Evolutionary conservation across 495 filamentous ascomycete species (phyloP), one percentile per base, ranked within the genome.

Genomic region (Tuber borchii): DNA sequence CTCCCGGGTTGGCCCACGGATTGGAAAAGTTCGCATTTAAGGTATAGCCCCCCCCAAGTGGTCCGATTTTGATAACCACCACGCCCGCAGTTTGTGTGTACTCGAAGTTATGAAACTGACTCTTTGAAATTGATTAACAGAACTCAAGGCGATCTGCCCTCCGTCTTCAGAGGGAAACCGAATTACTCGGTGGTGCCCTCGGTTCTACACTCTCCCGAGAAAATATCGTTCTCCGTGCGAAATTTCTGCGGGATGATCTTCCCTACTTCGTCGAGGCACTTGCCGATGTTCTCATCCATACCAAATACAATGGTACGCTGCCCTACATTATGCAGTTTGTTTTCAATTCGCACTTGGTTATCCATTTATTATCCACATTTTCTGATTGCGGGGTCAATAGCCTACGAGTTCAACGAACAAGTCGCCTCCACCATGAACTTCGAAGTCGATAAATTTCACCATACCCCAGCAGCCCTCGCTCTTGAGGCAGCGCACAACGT

Each of bases 221-320:
- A 86, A 94, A 94, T 80, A 85, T 99, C 75, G 89, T 98, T 79
- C 86, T 98, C 81, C 89, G 92, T 84, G 92, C 95, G 83, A 97
- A 93, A 85, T 98, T 98, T 88, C 89, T 99, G 74, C 89, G 93
- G 83, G 90, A 94, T 83, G 93, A 99, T 80, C 90, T 99, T 76
- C 94, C 95, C 78, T 99, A 98, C 89, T 99, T 97, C 86, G 89
- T 93, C 83, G 95, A 99, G 87, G 87, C 97, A 78, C 89, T 99
- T 80, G 93, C 90, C 73, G 95, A 99, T 86, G 92, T 97, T 83
- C 87, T 95, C 77, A 89, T 91, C 73, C 87, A 92, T 85, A 95
- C 96, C 73, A 93, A 92, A 84, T 99, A 91, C 83, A 88, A 88
- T 74, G 87, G 93, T 97, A 87, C 87, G 90, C 85, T 75, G 34